Percentiles rank a stretch among this genome's conserved stretches.
Conservation (phyloP, 208 protist genomes). For the Leishmania lainsoni region DNA sequence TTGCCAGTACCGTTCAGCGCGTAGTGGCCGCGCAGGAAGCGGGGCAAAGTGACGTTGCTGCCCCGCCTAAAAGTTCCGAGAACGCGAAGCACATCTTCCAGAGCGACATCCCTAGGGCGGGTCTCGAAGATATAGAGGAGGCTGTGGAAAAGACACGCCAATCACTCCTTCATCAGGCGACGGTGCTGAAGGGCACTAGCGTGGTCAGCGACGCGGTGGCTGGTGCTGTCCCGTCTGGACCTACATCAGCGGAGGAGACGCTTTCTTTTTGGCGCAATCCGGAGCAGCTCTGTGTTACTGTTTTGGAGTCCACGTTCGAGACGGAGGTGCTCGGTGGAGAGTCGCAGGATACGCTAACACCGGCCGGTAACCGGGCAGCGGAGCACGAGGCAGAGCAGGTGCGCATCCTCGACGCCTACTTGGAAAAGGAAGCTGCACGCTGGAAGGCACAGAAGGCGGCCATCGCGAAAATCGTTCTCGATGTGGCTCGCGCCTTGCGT, state of each 20-base stretch:
- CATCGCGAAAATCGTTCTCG: conserved; percentile 60
- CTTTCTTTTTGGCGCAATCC: conserved; percentile 62
- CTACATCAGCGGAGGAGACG: not conserved
- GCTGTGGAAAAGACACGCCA: conserved; percentile 38
- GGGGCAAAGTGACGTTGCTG: not conserved
- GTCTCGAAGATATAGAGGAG: conserved; percentile 31
- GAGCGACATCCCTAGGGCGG: conserved; percentile 19
- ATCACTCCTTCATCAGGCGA: conserved; percentile 20
- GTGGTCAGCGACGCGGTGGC: not conserved
- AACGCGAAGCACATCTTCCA: not conserved
- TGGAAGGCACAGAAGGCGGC: conserved; percentile 81
- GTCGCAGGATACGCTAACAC: conserved; percentile 38
- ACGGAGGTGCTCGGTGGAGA: conserved; percentile 50
- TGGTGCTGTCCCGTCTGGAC: not conserved
- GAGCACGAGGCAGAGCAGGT: conserved; percentile 55
- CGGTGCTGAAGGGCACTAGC: not conserved
- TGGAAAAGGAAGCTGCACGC: conserved; percentile 49
- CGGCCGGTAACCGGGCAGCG: conserved; percentile 34
- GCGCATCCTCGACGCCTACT: conserved; percentile 74
- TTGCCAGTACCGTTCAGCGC: conserved; percentile 56
- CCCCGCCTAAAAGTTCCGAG: not conserved
- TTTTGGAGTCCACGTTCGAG: conserved; percentile 84
- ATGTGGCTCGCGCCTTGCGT: conserved; percentile 40
- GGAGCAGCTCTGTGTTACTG: conserved; percentile 62
- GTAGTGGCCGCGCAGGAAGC: conserved; percentile 7